Conservation (phyloP, 441 rosid genomes). For the Eruca vesicaria region DNA sequence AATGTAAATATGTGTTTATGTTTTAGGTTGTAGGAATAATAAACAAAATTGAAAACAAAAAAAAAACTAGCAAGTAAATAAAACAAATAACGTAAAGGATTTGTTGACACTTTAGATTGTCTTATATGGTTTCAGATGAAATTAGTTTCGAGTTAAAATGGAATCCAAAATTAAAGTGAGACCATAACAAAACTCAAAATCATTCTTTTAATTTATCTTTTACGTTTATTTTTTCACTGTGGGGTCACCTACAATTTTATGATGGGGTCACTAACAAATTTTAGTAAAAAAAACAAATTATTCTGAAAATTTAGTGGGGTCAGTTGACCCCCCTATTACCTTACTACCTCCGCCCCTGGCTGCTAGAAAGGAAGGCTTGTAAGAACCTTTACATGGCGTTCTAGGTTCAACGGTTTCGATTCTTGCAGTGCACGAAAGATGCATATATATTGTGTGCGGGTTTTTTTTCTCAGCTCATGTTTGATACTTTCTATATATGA, state of each 20-base stretch:
- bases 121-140: background rate
- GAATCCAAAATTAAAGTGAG: background rate
- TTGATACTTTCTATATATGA: background rate
- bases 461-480: constrained; percentile 1
- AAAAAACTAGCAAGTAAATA: background rate
- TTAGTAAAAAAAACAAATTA: too few species aligned
- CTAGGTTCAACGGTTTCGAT: constrained; percentile 19
- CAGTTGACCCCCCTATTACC: background rate
- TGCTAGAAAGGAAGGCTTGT: constrained; percentile 27
- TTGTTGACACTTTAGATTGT: background rate
- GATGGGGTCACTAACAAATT: background rate
- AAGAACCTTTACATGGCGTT: background rate
- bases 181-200: background rate
- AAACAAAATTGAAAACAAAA: background rate
- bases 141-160: background rate
- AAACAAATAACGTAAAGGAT: background rate
- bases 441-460: background rate
- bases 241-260: too few species aligned
- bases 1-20: background rate
- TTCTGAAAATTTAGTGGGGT: background rate
- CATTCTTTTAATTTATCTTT: background rate
- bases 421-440: background rate
- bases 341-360: too few species aligned
- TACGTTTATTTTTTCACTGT: background rate
- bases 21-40: background rate